A percentile compares a stretch with the other conserved stretches of the same genome.
Evolutionary conservation across 257 asterid species (phyloP).

Genomic region (Dorcoceras hygrometricum): DNA sequence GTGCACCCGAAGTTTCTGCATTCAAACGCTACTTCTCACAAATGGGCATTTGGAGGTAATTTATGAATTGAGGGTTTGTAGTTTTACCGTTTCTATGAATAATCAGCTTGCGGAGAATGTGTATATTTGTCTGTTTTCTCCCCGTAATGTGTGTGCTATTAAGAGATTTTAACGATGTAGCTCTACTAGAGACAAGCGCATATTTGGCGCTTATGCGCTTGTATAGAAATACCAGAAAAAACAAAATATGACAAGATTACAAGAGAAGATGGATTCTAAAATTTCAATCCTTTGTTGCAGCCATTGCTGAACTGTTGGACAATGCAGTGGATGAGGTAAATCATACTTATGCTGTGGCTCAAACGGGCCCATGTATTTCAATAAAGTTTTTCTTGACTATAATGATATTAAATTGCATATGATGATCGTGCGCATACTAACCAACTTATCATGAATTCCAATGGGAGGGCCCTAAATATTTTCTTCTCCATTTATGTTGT

Average conservation of each 20-base stretch:
- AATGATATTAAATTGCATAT: constrained; percentile 5
- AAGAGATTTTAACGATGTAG: neutral
- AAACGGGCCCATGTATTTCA: constrained; percentile 9
- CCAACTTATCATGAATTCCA: constrained; percentile 15
- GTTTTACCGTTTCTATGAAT: neutral
- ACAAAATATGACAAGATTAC: neutral
- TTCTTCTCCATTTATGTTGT: neutral
- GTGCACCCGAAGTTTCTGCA: constrained; percentile 94
- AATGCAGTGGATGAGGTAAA: constrained; percentile 97
- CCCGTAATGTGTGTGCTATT: constrained; percentile 15
- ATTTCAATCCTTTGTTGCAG: constrained; percentile 40
- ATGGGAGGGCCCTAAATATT: constrained; percentile 12
- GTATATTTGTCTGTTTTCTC: neutral
- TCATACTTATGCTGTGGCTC: constrained; percentile 17
- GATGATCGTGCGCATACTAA: neutral
- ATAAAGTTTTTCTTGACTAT: neutral
- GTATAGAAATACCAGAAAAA: constrained; percentile 8
- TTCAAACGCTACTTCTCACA: constrained; percentile 92
- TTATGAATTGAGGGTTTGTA: too few species aligned
- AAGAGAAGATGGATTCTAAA: constrained; percentile 19
- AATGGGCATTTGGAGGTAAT: constrained; percentile 97
- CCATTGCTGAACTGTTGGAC: constrained; percentile 93
- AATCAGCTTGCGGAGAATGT: neutral
- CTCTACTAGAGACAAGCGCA: neutral
- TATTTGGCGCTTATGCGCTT: neutral